phyloP scores from a whole-genome alignment of 176 grass and related monocot genomes.

The Phoenix dactylifera region DNA sequence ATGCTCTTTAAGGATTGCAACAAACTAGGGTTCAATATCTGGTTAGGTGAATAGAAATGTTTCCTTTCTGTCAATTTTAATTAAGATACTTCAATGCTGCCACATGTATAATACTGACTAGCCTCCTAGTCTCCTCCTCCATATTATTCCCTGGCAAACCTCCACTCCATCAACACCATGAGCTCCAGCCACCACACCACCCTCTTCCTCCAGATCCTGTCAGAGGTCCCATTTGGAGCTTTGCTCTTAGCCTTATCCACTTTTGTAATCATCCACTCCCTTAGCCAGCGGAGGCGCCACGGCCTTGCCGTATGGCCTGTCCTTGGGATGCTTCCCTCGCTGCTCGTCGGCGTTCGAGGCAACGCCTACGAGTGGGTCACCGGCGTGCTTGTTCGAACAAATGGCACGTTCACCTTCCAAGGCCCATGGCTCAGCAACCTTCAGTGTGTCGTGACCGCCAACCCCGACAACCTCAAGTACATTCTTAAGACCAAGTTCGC shows the following conservation, averaged over 20 bases:
- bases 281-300: neutral
- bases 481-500: conserved; percentile 2
- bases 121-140: too few species aligned
- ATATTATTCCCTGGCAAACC: too few species aligned
- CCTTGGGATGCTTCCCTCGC: neutral
- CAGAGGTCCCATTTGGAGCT: neutral
- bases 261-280: neutral
- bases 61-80: too few species aligned
- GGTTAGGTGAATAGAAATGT: too few species aligned
- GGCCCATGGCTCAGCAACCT: conserved; percentile 2
- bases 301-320: neutral
- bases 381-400: neutral
- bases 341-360: neutral
- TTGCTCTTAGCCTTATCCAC: neutral
- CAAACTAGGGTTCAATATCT: too few species aligned
- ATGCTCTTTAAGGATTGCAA: too few species aligned
- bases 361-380: neutral
- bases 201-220: neutral
- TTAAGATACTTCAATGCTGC: too few species aligned
- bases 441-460: neutral
- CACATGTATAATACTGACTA: too few species aligned
- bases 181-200: neutral
- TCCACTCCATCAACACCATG: neutral
- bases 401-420: neutral
- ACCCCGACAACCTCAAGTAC: neutral